Conservation (phyloP, 1,284 basidiomycete genomes). For the Malassezia dermatis region DNA sequence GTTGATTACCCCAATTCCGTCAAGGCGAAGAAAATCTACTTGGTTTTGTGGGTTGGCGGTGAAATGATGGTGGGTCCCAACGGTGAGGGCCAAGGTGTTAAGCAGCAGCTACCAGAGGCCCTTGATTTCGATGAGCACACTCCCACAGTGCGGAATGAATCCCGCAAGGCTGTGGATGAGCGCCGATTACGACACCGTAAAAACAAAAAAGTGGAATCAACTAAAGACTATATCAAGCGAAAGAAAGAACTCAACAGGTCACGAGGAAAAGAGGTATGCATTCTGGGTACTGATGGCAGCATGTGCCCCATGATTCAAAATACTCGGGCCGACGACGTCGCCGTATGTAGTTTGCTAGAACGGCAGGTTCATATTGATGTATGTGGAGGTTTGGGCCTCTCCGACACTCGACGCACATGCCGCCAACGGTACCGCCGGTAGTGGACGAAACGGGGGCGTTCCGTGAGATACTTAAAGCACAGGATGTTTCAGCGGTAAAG, state of each 20-base stretch:
- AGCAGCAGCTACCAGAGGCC: slow-evolving; percentile 32
- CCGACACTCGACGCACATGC: background rate
- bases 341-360: background rate
- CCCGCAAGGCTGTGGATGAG: slow-evolving; percentile 7
- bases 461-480: background rate
- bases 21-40: slow-evolving; percentile 48
- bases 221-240: slow-evolving; percentile 54
- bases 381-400: slow-evolving; percentile 12
- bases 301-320: slow-evolving; percentile 41
- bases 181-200: slow-evolving; percentile 52
- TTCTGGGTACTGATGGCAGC: slow-evolving; percentile 2
- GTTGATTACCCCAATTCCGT: slow-evolving; percentile 58
- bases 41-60: slow-evolving; percentile 48
- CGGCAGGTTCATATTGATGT: background rate
- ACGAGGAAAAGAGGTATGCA: slow-evolving; percentile 52
- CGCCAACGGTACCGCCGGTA: background rate
- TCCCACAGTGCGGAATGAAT: slow-evolving; percentile 37
- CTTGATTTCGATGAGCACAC: slow-evolving; percentile 29
- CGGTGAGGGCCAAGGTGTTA: slow-evolving; percentile 19
- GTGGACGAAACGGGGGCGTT: slow-evolving; percentile 9
- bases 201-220: slow-evolving; percentile 49
- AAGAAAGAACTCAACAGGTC: slow-evolving; percentile 56
- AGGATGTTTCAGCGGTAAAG: background rate
- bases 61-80: slow-evolving; percentile 49
- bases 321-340: slow-evolving; percentile 29